A percentile compares a stretch with the other conserved stretches of the same genome.
Evolutionary conservation across 1,284 basidiomycete genomes (phyloP).

Genomic region (Ganoderma leucocontextum): DNA sequence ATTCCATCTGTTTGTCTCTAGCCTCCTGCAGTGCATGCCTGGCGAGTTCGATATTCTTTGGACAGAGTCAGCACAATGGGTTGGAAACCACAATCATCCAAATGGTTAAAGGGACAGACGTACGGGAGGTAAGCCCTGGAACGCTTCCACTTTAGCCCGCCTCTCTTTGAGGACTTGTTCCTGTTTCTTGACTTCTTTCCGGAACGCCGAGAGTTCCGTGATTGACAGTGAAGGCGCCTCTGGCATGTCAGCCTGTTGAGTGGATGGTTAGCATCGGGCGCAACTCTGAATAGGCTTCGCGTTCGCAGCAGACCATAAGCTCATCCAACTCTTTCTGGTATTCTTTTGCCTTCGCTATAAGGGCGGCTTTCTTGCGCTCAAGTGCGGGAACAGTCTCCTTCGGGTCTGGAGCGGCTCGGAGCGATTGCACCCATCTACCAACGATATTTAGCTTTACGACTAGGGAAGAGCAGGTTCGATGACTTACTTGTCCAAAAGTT

Average conservation of each 20-base stretch:
- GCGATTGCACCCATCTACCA: slow-evolving; percentile 47
- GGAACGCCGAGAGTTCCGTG: slow-evolving; percentile 46
- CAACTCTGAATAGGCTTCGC: background rate
- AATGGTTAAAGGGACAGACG: slow-evolving; percentile 19
- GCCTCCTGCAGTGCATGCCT: slow-evolving; percentile 51
- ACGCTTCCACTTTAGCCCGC: slow-evolving; percentile 51
- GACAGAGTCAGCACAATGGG: background rate
- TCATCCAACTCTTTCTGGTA: slow-evolving; percentile 50
- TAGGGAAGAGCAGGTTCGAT: background rate
- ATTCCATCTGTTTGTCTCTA: slow-evolving; percentile 51
- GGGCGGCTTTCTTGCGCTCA: slow-evolving; percentile 48
- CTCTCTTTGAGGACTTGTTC: slow-evolving; percentile 53
- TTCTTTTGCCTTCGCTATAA: slow-evolving; percentile 54
- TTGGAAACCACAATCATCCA: background rate
- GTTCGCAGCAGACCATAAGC: slow-evolving; percentile 40
- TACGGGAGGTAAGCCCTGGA: slow-evolving; percentile 58
- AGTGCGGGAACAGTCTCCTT: slow-evolving; percentile 42
- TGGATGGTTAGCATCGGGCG: background rate
- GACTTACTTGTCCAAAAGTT: slow-evolving; percentile 48
- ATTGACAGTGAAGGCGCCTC: slow-evolving; percentile 46
- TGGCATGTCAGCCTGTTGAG: slow-evolving; percentile 42
- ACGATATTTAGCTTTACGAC: background rate
- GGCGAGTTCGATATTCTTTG: slow-evolving; percentile 56
- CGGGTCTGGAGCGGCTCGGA: slow-evolving; percentile 38
- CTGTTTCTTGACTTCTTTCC: slow-evolving; percentile 46